Evolutionary conservation across 768 basidiomycete species (phyloP), one percentile per base, ranked within the genome.

Genomic region (Mrakia frigida): DNA sequence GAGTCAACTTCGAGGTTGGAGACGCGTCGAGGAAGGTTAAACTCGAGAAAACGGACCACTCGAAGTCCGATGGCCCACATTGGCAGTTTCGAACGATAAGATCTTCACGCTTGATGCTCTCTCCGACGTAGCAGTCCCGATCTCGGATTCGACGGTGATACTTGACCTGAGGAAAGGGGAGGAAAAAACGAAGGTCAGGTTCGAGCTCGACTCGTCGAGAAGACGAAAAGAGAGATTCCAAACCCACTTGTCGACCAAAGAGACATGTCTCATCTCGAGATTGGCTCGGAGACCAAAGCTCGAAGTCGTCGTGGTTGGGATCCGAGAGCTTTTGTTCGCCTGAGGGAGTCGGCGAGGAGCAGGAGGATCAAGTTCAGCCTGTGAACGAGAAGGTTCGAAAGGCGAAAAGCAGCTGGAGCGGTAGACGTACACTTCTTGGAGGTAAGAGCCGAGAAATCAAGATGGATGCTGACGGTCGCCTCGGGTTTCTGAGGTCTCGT

Each of bases 221-320:
- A n/a, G 69, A 39, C 6, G 37, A 21, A 9, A 14, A 25, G 28
- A 18, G 43, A 52, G 23, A 16, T 50, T 31, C 3, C 33, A 18
- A 10, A 77, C 84, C 56, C 71, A 92, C 93, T 87, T 93, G 92
- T 76, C 91, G 88, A 31, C 97, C 97, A 79, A 98, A 99, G 37
- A 98, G 84, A 84, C 97, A 99, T 11, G 86, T 85, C 81, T 98
- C 94, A 46, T 87, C 85, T n/a, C 97, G 88, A 65, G 89, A 90
- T 81, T 95, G 91, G 76, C 92, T 92, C 0, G 96, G 97, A 81
- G 91, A 94, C 97, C 97, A 98, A 1, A 97, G 84, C 82, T 98
- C 95, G 81, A 98, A 98, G 84, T 99, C 97, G 81, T 98, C 95
- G 53, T 90, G 85, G 25, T 86, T 87, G 10, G 94, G 90, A 80